Evolutionary conservation across 257 asterid species (phyloP), one percentile per base, ranked within the genome.

Genomic region (Solanum neorickii): DNA sequence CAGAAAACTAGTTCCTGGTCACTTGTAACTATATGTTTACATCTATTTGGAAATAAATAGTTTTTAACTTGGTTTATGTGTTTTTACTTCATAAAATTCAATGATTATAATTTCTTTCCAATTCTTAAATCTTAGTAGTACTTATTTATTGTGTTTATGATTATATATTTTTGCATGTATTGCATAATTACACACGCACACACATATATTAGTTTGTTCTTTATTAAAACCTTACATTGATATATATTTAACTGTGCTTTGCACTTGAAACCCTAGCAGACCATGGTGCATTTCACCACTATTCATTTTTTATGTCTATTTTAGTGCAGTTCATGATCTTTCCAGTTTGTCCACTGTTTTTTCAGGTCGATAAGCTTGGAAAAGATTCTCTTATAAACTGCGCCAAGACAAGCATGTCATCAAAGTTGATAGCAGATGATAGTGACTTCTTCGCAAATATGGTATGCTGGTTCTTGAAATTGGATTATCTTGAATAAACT

Each of bases 341-440:
- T 47, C 29, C 68, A 16, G 68, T 16, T 49, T 18, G 2, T 80
- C 44, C 60, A 10, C 68, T 80, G 85, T 47, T 47, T 80, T 77
- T 84, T n/a, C 89, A 97, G 99, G 99, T 96, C 62, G 99, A 96
- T 84, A 97, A 93, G 85, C 99, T 97, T 85, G 99, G 99, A 42
- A 97, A 94, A 89, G 99, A 97, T 88, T 93, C 96, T 86, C 93
- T 96, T 82, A 75, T 97, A 83, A 97, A 96, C 90, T 93, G 94
- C 92, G 99, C 99, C 90, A 97, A 95, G 98, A 97, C 99, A 87
- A 93, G 99, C 94, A 96, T 97, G 98, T 96, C 99, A 70, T 97
- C 99, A 39, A 97, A 97, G 97, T 85, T 96, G 90, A 97, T 97
- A 59, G 96, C 96, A 29, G 93, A 91, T 66, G 98, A 96, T 84